Base-by-base conservation (phyloP, 2,329 filamentous ascomycete species). In the Aspergillus versicolor region DNA sequence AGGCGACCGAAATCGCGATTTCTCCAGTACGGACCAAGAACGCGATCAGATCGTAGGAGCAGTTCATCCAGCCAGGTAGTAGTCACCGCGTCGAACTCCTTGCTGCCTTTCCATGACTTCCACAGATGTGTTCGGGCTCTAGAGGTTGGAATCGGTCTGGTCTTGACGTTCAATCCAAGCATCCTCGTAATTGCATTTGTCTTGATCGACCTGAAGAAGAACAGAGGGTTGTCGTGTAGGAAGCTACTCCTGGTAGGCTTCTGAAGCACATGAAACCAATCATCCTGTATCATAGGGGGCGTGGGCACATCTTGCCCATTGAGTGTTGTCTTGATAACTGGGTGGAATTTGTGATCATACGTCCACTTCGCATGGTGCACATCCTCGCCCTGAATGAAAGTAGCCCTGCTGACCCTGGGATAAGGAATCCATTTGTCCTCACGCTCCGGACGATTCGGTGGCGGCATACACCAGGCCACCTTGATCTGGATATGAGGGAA, bases 381-480 rank as follows among this genome's bases (percentile, higher is more conserved):
- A 57, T 82, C 76, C 6, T 76, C 67, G 5, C 74, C 78, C 61
- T 82, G 76, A 3, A 81, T 76, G 58, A 82, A 83, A 1, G 77
- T 82, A 3, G 81, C 81, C 65, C 81, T 76, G 4, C 77, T 81
- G 2, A 83, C 78, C 34, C 80, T 78, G 7, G 80, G 76, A 57
- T 81, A 79, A 2, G 81, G 81, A 45, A 83, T 82, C 79, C 81
- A 83, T 53, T 76, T 74, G 46, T 83, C 78, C 56, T 78, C 71
- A 61, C 79, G 80, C 57, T 81, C 76, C 3, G 77, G 75, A 57
- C 77, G 77, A 13, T 74, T 74, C 30, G 75, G 73, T 1, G 80
- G 80, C 54, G 80, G 79, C 47, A 78, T 78, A 60, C 77, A 81
- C 81, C 81, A 84, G 40, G 78, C 77, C 2, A 83, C 79, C 17